Evolutionary conservation across 139 green algal species (phyloP).

Genomic region (Chlorella sp.): DNA sequence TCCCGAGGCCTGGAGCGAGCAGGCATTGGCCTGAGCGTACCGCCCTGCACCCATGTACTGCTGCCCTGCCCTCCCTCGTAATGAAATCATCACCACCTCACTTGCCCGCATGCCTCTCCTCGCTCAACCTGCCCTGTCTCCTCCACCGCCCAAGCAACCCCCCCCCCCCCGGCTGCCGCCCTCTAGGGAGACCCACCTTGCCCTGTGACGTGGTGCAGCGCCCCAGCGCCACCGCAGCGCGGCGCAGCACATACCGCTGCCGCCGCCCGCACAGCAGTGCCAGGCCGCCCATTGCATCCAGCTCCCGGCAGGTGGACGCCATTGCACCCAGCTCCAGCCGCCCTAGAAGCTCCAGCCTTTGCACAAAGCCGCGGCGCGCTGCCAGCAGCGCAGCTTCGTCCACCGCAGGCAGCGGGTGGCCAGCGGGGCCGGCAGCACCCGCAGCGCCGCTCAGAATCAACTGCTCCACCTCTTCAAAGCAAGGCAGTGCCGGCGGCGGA

Average conservation of each 20-base stretch:
- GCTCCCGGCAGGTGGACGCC: conserved; percentile 23
- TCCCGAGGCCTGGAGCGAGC: too few relatives aligned
- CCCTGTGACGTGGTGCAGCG: conserved; percentile 11
- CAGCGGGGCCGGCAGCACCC: not conserved
- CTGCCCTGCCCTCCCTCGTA: too few relatives aligned
- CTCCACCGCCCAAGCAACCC: not conserved
- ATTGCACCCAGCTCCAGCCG: conserved; percentile 33
- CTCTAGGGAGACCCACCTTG: not conserved
- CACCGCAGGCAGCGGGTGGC: not conserved
- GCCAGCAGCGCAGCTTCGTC: not conserved
- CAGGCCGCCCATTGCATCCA: conserved; percentile 58
- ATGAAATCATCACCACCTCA: too few relatives aligned
- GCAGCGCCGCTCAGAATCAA: conserved; percentile 9
- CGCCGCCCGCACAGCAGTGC: conserved; percentile 46
- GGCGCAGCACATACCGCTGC: conserved; percentile 49
- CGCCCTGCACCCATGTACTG: not conserved
- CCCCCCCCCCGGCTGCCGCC: not conserved
- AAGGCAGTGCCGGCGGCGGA: not conserved
- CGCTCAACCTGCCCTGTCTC: not conserved
- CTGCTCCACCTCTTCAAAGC: conserved; percentile 22
- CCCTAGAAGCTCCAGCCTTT: not conserved
- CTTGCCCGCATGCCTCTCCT: too few relatives aligned
- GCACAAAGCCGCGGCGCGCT: not conserved
- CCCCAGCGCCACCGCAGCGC: conserved; percentile 49
- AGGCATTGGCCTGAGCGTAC: too few relatives aligned